Evolutionary conservation across 139 green algal species (phyloP).

Genomic region (Chlamydomonas sphaeroides): DNA sequence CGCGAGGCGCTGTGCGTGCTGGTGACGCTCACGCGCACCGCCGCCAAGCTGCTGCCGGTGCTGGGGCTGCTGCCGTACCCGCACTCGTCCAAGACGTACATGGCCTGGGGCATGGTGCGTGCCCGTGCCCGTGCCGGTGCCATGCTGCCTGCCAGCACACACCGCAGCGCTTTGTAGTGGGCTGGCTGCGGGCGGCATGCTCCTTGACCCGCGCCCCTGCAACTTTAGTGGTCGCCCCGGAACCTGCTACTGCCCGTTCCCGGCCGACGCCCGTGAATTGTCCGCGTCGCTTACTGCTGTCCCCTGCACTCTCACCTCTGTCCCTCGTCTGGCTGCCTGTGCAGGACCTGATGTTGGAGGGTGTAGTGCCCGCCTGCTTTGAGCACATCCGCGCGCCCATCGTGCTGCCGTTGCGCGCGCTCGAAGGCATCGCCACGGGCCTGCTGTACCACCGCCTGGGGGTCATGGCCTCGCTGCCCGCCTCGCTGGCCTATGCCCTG

Average conservation of each 20-base stretch:
- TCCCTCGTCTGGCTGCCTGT: not conserved
- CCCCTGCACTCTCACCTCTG: not conserved
- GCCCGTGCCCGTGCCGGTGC: too few species aligned
- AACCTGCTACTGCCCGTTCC: too few species aligned
- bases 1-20: not conserved
- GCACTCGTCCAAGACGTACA: slow-evolving; percentile 2
- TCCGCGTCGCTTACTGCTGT: too few species aligned
- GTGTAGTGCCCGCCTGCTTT: slow-evolving; percentile 5
- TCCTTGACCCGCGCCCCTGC: too few species aligned
- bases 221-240: too few species aligned
- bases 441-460: slow-evolving; percentile 24
- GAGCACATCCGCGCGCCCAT: slow-evolving; percentile 20
- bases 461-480: not conserved
- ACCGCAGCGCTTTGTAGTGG: too few species aligned
- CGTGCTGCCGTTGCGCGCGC: not conserved
- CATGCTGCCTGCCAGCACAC: too few species aligned
- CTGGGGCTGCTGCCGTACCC: slow-evolving; percentile 32
- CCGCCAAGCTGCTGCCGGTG: slow-evolving; percentile 15
- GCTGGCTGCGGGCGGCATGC: too few species aligned
- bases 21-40: not conserved
- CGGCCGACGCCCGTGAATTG: too few species aligned
- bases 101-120: slow-evolving; percentile 25
- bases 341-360: slow-evolving; percentile 30
- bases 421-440: slow-evolving; percentile 26
- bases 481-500: not conserved